Evolutionary conservation across 2,329 filamentous ascomycete species (phyloP), one percentile per base, ranked within the genome.

Genomic region (Diplodia sapinea): DNA sequence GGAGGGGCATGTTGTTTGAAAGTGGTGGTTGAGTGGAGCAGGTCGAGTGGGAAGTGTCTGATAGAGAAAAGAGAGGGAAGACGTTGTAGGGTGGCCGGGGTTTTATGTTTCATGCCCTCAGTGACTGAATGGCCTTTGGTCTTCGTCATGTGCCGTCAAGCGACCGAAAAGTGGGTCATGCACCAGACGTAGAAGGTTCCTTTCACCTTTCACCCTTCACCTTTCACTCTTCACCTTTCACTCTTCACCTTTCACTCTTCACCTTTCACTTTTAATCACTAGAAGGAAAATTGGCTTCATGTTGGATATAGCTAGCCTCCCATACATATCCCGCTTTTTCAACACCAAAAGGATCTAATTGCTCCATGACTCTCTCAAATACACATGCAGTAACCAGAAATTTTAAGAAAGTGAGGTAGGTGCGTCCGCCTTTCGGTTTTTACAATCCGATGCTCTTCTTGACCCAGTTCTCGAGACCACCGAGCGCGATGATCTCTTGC

Each of bases 401-500:
- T 36, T 40, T 17, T 4, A 38, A n/a, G 11, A 31, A 62, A 51
- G 29, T 15, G 59, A 38, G 36, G 50, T 38, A 3, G 15, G 13
- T 40, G 43, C 38, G 20, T 20, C 43, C 29, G 5, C 49, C 11
- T 38, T 63, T 23, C 20, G 50, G 33, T 20, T 36, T 40, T 12
- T 55, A 66, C 52, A 56, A 29, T 9, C 77, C 78, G 73, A 93
- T 91, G 77, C 91, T 84, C 67, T 85, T 83, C 84, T 91, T 90
- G 11, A 95, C 91, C 93, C 92, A 96, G 70, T 88, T 89, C 83
- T 94, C 91, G 69, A 96, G 75, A 0, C 93, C 93, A 2, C 92
- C 92, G 61, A 85, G 79, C 55, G 78, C 79, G 66, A 80, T 79
- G 47, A 80, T 80, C 70, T 80, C 91, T 78, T 97, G 93, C 66